Evolutionary conservation across 116 monocot genomes (phyloP).

Genomic region (Iris pallida): DNA sequence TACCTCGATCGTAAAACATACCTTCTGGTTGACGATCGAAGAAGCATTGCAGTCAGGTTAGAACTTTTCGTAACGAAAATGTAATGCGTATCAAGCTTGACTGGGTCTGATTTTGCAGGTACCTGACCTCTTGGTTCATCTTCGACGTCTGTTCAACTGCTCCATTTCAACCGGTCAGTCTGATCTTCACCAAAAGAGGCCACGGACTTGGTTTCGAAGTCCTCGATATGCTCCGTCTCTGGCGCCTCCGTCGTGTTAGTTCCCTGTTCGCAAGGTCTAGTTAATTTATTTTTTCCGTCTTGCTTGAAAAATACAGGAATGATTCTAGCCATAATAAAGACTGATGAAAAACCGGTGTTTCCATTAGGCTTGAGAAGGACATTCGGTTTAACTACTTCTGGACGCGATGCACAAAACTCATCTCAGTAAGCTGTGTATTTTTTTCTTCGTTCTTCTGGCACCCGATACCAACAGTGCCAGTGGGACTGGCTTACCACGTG

Average conservation of each 20-base stretch:
- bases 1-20: constrained; percentile 51
- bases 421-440: constrained; percentile 24
- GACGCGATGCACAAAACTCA: constrained; percentile 57
- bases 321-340: neutral
- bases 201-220: constrained; percentile 40
- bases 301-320: constrained; percentile 1
- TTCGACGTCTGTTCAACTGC: constrained; percentile 67
- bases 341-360: constrained; percentile 6
- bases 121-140: constrained; percentile 62
- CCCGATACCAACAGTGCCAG: no score
- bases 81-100: neutral
- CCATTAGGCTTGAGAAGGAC: constrained; percentile 61
- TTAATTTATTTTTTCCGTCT: neutral
- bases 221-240: constrained; percentile 62
- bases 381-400: constrained; percentile 72
- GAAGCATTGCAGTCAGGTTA: constrained; percentile 58
- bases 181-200: constrained; percentile 30
- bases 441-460: neutral
- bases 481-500: no score
- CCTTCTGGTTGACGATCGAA: constrained; percentile 57
- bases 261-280: constrained; percentile 61
- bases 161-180: constrained; percentile 51
- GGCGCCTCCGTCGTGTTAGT: constrained; percentile 59
- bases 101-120: constrained; percentile 23
- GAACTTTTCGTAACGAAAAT: neutral